These are phyloP conservation scores for Phyllosticta citribraziliensis DNA, from an alignment of 2,329 filamentous ascomycete genomes.

Conservation along the genomic window DNA sequence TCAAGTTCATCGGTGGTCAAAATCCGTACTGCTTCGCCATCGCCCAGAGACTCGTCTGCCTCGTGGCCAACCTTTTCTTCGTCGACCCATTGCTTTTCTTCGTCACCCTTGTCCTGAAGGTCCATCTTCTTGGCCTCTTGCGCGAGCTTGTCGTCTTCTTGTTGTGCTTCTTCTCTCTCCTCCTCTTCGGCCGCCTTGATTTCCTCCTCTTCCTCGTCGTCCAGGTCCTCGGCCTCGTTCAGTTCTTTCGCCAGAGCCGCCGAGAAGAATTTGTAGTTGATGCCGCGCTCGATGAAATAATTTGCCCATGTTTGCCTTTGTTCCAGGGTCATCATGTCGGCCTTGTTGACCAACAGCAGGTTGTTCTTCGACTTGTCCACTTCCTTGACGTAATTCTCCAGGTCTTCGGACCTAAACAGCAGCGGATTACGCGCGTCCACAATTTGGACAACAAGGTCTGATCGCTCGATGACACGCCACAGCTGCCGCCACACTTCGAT, in stretches of 20 bases:
- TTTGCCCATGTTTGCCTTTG: constrained; percentile 79
- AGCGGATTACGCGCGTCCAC: constrained; percentile 93
- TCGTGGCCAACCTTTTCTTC: constrained; percentile 28
- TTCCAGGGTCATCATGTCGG: constrained; percentile 90
- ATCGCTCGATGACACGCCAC: constrained; percentile 96
- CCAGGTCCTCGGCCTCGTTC: constrained; percentile 60
- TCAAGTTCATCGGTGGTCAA: constrained; percentile 90
- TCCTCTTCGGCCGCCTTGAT: constrained; percentile 31
- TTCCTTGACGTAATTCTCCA: constrained; percentile 90
- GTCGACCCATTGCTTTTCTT: constrained; percentile 31
- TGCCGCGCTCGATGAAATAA: constrained; percentile 69
- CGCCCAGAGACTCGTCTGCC: constrained; percentile 24
- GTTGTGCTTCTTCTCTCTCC: constrained; percentile 32
- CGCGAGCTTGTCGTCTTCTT: constrained; percentile 41
- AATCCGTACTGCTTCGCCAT: constrained; percentile 53
- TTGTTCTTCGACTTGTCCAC: constrained; percentile 84
- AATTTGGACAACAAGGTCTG: constrained; percentile 93
- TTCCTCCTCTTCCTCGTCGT: constrained; percentile 38
- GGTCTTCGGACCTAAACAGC: constrained; percentile 85
- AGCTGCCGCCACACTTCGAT: constrained; percentile 95
- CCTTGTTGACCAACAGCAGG: constrained; percentile 90
- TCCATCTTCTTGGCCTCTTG: constrained; percentile 36
- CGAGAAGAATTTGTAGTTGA: constrained; percentile 94
- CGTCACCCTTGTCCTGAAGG: constrained; percentile 34
- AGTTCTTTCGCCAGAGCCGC: constrained; percentile 82